phyloP scores from a whole-genome alignment of 371 early-diverging fungal genomes.

The Mortierella sp. region DNA sequence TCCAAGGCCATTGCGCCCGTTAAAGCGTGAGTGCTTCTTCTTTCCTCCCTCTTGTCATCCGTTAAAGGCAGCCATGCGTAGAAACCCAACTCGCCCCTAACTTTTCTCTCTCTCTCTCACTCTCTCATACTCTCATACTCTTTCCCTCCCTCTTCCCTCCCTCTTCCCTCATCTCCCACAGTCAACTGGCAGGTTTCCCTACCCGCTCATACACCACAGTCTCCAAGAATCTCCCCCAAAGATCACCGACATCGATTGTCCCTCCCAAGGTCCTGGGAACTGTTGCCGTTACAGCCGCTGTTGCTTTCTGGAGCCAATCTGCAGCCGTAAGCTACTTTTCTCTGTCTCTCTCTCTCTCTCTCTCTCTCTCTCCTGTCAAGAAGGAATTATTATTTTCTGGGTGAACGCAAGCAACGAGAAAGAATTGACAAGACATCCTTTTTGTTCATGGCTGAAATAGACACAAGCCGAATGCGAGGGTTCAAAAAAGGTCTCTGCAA shows the following conservation, averaged over 20 bases:
- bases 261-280: conserved; percentile 11
- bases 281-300: conserved; percentile 12
- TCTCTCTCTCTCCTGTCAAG: too few relatives aligned
- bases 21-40: neutral
- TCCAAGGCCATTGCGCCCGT: conserved; percentile 11
- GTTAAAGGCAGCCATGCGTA: neutral
- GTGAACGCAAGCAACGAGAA: neutral
- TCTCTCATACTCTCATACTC: neutral
- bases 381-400: neutral
- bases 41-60: neutral
- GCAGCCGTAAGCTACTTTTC: neutral
- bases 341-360: neutral
- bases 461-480: conserved; percentile 11
- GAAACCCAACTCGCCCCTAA: neutral
- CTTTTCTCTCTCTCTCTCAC: neutral
- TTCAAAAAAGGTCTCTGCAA: neutral
- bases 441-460: neutral
- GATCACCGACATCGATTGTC: conserved; percentile 4
- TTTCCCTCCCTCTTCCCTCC: neutral
- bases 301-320: conserved; percentile 6
- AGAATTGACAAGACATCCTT: neutral
- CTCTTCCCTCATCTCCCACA: neutral
- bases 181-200: conserved; percentile 10
- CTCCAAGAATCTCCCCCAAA: neutral
- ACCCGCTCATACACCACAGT: conserved; percentile 8